Conservation (phyloP, 2,329 filamentous ascomycete genomes). For the Arthroderma sp. region DNA sequence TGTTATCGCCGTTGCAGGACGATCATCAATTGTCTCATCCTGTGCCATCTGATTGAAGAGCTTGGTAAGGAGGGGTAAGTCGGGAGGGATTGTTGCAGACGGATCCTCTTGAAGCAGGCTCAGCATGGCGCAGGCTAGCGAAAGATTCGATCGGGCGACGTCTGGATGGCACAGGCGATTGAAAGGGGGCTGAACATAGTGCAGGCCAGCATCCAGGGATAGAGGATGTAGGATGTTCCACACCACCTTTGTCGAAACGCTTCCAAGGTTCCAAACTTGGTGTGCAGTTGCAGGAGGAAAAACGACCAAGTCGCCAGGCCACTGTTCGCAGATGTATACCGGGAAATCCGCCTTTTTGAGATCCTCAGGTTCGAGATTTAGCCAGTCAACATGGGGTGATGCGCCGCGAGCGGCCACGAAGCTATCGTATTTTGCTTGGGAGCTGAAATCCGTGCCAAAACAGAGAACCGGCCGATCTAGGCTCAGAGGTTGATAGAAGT, state of each 20-base stretch:
- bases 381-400: slow-evolving; percentile 27
- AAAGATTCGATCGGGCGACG: slow-evolving; percentile 22
- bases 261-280: slow-evolving; percentile 28
- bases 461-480: slow-evolving; percentile 21
- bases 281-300: slow-evolving; percentile 29
- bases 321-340: slow-evolving; percentile 26
- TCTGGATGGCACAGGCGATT: slow-evolving; percentile 27
- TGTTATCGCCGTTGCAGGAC: slow-evolving; percentile 18
- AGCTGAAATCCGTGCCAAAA: slow-evolving; percentile 27
- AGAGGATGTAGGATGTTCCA: slow-evolving; percentile 29
- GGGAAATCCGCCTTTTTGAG: slow-evolving; percentile 26
- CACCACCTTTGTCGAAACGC: slow-evolving; percentile 26
- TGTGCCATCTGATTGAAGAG: slow-evolving; percentile 24
- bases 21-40: slow-evolving; percentile 22
- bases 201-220: slow-evolving; percentile 24
- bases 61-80: slow-evolving; percentile 20
- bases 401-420: slow-evolving; percentile 26
- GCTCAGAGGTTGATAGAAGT: background rate
- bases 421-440: slow-evolving; percentile 24
- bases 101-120: slow-evolving; percentile 19
- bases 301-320: slow-evolving; percentile 25
- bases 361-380: slow-evolving; percentile 22
- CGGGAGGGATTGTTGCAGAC: slow-evolving; percentile 17
- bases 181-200: slow-evolving; percentile 27
- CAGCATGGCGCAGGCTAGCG: slow-evolving; percentile 23